Evolutionary conservation across 768 basidiomycete species (phyloP), one percentile per base, ranked within the genome.

Genomic region (Lactarius vividus): DNA sequence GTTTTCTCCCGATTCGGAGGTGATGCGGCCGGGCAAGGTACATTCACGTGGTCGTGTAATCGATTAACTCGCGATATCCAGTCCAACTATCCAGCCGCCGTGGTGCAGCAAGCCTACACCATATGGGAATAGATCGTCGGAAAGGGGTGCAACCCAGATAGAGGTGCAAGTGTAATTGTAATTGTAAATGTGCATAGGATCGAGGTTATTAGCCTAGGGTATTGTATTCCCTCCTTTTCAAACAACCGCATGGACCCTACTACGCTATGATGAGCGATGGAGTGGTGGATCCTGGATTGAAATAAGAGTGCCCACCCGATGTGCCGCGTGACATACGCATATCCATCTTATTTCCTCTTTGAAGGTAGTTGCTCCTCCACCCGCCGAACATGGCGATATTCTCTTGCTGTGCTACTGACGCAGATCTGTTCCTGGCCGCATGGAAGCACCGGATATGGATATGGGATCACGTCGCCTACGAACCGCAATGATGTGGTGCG

Each of bases 361-460:
- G 20, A 37, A 10, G 57, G 57, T 33, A 37, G 57, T 39, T 23
- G n/a, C 56, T 39, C 56, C 11, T 35, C 20, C 33, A n/a, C 61
- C 33, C 61, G 35, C 33, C 53, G 52, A 20, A 28, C 29, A 55
- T 62, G 59, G 69, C 53, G 31, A 69, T 70, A 49, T 70, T 71
- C 26, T 56, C 59, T 7, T 66, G 64, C 37, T 70, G 71, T 28
- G 66, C 13, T 35, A 0, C 67, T 61, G 60, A 66, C 65, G 37
- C 71, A 69, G 20, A 72, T 66, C 35, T 67, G 64, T 64, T 69
- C 71, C 60, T 68, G 31, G 3, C 69, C 69, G 13, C 52, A 26
- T 35, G 71, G 71, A 2, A 72, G 67, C 20, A 46, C 65, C 29
- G 63, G 67, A 49, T 70, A 68, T 13, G 71, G 71, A 37, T 63